Conservation (phyloP, 768 basidiomycete species). For the Boletus vinaceobasis region DNA sequence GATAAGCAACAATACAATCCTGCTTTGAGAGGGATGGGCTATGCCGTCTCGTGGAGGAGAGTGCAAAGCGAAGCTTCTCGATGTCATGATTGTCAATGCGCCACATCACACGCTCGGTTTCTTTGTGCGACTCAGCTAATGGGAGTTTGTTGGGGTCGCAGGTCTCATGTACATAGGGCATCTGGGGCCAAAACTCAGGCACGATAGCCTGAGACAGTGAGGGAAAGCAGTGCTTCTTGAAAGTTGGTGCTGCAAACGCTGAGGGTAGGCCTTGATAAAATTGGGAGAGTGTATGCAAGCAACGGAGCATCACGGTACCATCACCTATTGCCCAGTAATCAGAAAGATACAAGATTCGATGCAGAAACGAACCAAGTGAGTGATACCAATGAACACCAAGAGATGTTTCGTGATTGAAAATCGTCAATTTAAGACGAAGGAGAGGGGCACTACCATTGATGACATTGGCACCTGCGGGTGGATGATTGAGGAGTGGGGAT, state of each 20-base stretch:
- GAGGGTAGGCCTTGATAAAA: conserved; percentile 19
- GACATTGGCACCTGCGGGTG: not conserved
- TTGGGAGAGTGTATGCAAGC: conserved; percentile 24
- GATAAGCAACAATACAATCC: conserved; percentile 30
- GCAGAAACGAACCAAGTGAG: conserved; percentile 20
- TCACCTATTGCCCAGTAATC: conserved; percentile 19
- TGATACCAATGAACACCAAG: conserved; percentile 31
- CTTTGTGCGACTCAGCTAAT: not conserved
- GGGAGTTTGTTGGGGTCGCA: not conserved
- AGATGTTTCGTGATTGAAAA: conserved; percentile 18
- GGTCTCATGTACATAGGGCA: conserved; percentile 18
- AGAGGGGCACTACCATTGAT: conserved; percentile 7
- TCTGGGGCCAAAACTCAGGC: conserved; percentile 9
- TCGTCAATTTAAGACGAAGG: conserved; percentile 23
- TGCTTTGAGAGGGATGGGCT: conserved; percentile 14
- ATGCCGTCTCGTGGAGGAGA: not conserved
- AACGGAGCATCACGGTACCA: conserved; percentile 17
- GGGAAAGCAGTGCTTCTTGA: conserved; percentile 18
- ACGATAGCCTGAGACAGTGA: conserved; percentile 2
- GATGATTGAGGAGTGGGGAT: conserved; percentile 5
- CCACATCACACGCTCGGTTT: conserved; percentile 4
- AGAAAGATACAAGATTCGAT: not conserved
- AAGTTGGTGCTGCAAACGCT: conserved; percentile 9
- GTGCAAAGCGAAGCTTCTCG: conserved; percentile 3
- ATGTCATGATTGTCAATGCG: conserved; percentile 3